Conservation (phyloP, 768 basidiomycete species). For the Russula sp. region DNA sequence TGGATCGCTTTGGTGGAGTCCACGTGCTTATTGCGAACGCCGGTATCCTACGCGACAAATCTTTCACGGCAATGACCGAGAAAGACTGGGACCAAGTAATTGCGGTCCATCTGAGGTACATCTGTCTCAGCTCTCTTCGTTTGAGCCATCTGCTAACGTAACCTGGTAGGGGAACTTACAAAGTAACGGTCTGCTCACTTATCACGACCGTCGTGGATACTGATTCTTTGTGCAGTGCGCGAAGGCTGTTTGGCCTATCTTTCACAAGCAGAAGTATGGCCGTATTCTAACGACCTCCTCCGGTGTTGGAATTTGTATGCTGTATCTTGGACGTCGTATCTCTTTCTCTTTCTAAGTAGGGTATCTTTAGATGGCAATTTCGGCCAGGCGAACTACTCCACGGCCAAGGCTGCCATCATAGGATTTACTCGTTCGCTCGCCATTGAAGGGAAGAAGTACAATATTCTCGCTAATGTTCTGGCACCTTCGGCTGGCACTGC, state of each 20-base stretch:
- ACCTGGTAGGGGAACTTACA: constrained; percentile 67
- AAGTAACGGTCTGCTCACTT: constrained; percentile 38
- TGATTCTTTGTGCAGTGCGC: constrained; percentile 51
- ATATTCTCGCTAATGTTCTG: constrained; percentile 83
- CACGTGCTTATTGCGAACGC: constrained; percentile 91
- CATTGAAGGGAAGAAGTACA: constrained; percentile 87
- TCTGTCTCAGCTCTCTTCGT: not conserved
- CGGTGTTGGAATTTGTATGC: constrained; percentile 85
- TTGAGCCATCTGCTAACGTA: constrained; percentile 2
- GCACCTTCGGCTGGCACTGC: constrained; percentile 87
- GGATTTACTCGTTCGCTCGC: constrained; percentile 87
- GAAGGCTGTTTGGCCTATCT: constrained; percentile 94
- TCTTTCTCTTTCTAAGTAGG: not conserved
- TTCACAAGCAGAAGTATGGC: constrained; percentile 95
- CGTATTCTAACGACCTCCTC: constrained; percentile 94
- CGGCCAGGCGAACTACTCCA: constrained; percentile 92
- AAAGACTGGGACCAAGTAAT: constrained; percentile 94
- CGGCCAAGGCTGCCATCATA: constrained; percentile 89
- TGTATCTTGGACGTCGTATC: not conserved
- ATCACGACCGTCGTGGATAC: not conserved
- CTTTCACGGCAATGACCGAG: constrained; percentile 82
- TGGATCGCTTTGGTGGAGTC: constrained; percentile 82
- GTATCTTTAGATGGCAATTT: constrained; percentile 77
- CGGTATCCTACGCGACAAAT: constrained; percentile 90
- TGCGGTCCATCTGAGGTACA: constrained; percentile 69